Percentiles rank a stretch among this genome's conserved stretches.
These are phyloP conservation scores for Didymella pomorum DNA, from an alignment of 2,329 filamentous ascomycete species.

Conservation along the genomic window DNA sequence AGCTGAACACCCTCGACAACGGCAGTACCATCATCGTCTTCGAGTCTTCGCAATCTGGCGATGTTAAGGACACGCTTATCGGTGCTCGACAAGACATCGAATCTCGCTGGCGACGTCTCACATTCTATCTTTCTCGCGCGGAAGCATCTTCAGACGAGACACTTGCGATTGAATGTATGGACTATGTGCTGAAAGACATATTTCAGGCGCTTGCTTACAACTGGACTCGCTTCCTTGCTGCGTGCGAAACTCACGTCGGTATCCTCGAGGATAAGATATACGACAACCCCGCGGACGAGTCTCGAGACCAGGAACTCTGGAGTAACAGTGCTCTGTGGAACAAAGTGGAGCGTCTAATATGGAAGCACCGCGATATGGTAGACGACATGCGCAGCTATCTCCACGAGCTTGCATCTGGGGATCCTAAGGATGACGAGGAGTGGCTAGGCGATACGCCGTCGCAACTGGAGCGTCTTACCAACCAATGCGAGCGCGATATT, in stretches of 20 bases:
- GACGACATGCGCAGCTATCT: constrained; percentile 57
- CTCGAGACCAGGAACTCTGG: constrained; percentile 61
- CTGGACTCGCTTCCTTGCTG: constrained; percentile 58
- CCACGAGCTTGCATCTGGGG: constrained; percentile 51
- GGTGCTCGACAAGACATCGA: constrained; percentile 60
- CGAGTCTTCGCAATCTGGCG: constrained; percentile 58
- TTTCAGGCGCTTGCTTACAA: constrained; percentile 57
- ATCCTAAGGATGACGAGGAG: constrained; percentile 43
- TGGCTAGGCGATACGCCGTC: constrained; percentile 54
- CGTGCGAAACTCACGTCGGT: constrained; percentile 58
- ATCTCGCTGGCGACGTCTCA: constrained; percentile 61
- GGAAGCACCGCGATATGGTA: constrained; percentile 58
- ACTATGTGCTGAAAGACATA: constrained; percentile 59
- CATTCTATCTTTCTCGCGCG: constrained; percentile 57
- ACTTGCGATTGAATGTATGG: constrained; percentile 59
- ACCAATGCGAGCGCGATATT: constrained; percentile 59
- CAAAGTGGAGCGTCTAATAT: constrained; percentile 62
- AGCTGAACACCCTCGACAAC: constrained; percentile 58
- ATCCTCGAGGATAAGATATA: constrained; percentile 59
- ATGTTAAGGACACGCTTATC: constrained; percentile 60
- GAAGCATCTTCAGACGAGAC: constrained; percentile 45
- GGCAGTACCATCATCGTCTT: constrained; percentile 61
- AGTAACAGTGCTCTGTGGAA: constrained; percentile 60
- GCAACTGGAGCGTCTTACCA: constrained; percentile 57
- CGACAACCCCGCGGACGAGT: constrained; percentile 62